Conservation (phyloP, 2,329 filamentous ascomycete species). For the Colletotrichum horii region DNA sequence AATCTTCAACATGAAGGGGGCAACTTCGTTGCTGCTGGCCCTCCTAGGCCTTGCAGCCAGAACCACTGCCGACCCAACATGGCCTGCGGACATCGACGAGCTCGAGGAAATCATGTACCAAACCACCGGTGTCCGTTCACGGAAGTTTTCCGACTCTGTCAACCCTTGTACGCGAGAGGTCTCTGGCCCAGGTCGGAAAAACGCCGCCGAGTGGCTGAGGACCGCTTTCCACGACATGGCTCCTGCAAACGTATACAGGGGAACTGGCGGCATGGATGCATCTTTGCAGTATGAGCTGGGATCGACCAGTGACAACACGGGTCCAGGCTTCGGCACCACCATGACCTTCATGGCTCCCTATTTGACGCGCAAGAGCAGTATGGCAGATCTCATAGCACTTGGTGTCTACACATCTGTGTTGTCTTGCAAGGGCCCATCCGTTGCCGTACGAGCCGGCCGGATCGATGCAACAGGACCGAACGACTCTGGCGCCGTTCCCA, state of each 20-base stretch:
- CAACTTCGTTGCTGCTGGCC: slow-evolving; percentile 31
- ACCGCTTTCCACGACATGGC: slow-evolving; percentile 68
- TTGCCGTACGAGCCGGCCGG: slow-evolving; percentile 59
- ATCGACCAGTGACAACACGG: slow-evolving; percentile 60
- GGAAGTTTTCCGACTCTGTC: slow-evolving; percentile 61
- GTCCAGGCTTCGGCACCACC: slow-evolving; percentile 58
- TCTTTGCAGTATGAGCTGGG: slow-evolving; percentile 64
- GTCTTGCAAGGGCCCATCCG: slow-evolving; percentile 60
- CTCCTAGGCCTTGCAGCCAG: slow-evolving; percentile 40
- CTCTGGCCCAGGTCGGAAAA: slow-evolving; percentile 58
- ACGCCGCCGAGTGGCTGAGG: slow-evolving; percentile 66
- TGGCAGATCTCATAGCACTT: slow-evolving; percentile 64
- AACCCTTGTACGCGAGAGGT: slow-evolving; percentile 61
- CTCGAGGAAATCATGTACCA: slow-evolving; percentile 70
- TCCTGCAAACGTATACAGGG: slow-evolving; percentile 52
- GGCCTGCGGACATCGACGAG: slow-evolving; percentile 65
- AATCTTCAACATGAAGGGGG: slow-evolving; percentile 32
- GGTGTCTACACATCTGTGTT: slow-evolving; percentile 64
- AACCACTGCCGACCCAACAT: slow-evolving; percentile 57
- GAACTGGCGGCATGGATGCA: slow-evolving; percentile 61
- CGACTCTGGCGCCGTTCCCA: slow-evolving; percentile 52
- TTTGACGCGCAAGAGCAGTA: slow-evolving; percentile 53
- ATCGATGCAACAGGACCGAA: slow-evolving; percentile 57
- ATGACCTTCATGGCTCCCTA: slow-evolving; percentile 60
- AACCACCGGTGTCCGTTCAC: slow-evolving; percentile 56